Percentiles rank a stretch among this genome's conserved stretches.
phyloP scores from a whole-genome alignment of 805 yeast genomes.

The Maudiozyma pseudohumilis region DNA sequence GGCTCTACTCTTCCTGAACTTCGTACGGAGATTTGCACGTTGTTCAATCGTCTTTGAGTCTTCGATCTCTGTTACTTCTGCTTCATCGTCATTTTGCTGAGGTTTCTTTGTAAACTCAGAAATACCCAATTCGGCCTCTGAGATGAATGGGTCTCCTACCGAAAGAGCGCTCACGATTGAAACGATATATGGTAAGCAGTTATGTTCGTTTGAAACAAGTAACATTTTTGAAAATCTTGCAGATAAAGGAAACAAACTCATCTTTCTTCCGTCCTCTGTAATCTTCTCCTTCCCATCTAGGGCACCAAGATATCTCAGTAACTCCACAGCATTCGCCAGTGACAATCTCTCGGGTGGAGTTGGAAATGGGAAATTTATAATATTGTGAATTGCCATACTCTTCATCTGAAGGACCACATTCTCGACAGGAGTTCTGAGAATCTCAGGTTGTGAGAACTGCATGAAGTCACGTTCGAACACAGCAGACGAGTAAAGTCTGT shows the following conservation, averaged over 20 bases:
- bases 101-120: slow-evolving; percentile 10
- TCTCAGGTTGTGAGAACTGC: slow-evolving; percentile 82
- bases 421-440: slow-evolving; percentile 90
- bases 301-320: slow-evolving; percentile 72
- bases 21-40: slow-evolving; percentile 31
- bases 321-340: slow-evolving; percentile 53
- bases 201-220: slow-evolving; percentile 76
- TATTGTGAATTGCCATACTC: slow-evolving; percentile 89
- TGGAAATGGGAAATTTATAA: slow-evolving; percentile 90
- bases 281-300: slow-evolving; percentile 43
- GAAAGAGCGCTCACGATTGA: slow-evolving; percentile 87
- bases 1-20: slow-evolving; percentile 49
- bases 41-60: slow-evolving; percentile 30
- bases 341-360: slow-evolving; percentile 71
- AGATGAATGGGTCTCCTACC: slow-evolving; percentile 84
- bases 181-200: slow-evolving; percentile 78
- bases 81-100: slow-evolving; percentile 7
- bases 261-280: slow-evolving; percentile 71
- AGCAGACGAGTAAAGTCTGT: slow-evolving; percentile 86
- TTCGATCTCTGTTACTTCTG: slow-evolving; percentile 16
- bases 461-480: slow-evolving; percentile 78
- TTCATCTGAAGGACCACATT: slow-evolving; percentile 94
- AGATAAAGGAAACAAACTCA: slow-evolving; percentile 86
- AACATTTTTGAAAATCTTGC: slow-evolving; percentile 91
- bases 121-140: slow-evolving; percentile 65